phyloP scores from a whole-genome alignment of 345 rosid species.

The Salix exigua region DNA sequence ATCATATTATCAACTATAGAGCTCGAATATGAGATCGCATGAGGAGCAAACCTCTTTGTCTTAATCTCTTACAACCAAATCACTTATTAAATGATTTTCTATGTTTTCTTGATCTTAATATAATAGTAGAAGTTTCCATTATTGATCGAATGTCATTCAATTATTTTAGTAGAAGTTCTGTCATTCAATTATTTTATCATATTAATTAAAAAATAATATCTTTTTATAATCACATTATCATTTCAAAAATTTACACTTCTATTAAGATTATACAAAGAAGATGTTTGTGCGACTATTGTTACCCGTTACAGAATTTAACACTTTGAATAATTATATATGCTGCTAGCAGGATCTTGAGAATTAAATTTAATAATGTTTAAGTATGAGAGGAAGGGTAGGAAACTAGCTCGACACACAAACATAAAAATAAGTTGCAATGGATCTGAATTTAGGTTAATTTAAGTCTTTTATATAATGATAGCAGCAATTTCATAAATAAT shows the following conservation, averaged over 20 bases:
- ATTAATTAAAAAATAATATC: background rate
- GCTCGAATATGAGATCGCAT: too few relatives aligned
- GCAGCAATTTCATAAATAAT: too few relatives aligned
- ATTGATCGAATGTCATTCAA: background rate
- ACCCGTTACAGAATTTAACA: too few relatives aligned
- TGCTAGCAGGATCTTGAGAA: background rate
- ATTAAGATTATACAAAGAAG: background rate
- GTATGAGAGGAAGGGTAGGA: conserved; percentile 6
- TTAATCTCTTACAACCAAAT: too few relatives aligned
- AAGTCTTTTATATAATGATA: too few relatives aligned
- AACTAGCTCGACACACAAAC: background rate
- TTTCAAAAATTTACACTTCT: background rate
- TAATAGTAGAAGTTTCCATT: conserved; percentile 19
- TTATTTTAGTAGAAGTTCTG: too few relatives aligned
- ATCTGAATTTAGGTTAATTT: too few relatives aligned
- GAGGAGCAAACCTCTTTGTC: too few relatives aligned
- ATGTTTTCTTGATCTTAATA: background rate
- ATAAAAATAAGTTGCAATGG: background rate
- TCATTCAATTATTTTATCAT: background rate
- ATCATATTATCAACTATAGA: too few relatives aligned
- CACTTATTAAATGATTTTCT: too few relatives aligned
- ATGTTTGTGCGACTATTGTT: background rate
- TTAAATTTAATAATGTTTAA: background rate
- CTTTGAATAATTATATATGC: background rate
- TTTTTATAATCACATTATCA: background rate